A percentile compares a stretch with the other conserved stretches of the same genome.
phyloP scores from a whole-genome alignment of 2,329 filamentous ascomycete genomes.

The Colletotrichum lini region DNA sequence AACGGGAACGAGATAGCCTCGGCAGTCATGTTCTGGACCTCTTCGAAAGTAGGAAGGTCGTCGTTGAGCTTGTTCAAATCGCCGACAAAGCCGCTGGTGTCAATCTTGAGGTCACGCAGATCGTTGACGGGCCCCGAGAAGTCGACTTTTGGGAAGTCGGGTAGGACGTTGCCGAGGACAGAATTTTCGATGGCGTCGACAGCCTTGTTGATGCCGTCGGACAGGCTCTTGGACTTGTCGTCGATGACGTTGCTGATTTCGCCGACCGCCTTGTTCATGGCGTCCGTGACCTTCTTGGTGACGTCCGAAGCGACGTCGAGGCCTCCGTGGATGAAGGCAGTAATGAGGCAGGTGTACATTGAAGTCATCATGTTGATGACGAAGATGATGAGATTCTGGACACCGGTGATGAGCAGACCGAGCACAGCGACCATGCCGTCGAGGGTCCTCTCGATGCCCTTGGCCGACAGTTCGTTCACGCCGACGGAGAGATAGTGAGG shows the following conservation, averaged over 20 bases:
- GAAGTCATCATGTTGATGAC: conserved; percentile 92
- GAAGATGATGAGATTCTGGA: conserved; percentile 91
- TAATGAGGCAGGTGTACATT: conserved; percentile 92
- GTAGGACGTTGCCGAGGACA: conserved; percentile 65
- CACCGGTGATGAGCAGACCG: conserved; percentile 82
- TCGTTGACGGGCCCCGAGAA: conserved; percentile 75
- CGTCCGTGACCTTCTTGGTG: conserved; percentile 66
- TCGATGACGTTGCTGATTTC: conserved; percentile 73
- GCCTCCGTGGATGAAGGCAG: conserved; percentile 84
- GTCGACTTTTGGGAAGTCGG: conserved; percentile 69
- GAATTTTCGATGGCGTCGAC: conserved; percentile 57
- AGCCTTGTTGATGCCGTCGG: conserved; percentile 66
- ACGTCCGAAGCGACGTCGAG: conserved; percentile 75
- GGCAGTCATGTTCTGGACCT: conserved; percentile 87
- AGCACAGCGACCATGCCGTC: conserved; percentile 85
- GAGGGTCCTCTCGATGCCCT: conserved; percentile 84
- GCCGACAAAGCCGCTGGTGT: conserved; percentile 75
- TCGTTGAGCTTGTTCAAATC: conserved; percentile 81
- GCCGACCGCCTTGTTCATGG: conserved; percentile 65
- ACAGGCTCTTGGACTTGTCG: conserved; percentile 65
- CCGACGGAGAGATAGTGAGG: conserved; percentile 93
- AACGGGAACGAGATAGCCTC: conserved; percentile 84
- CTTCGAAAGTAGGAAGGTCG: conserved; percentile 84
- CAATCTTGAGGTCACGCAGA: conserved; percentile 78
- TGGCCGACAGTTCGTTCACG: conserved; percentile 87